phyloP scores from a whole-genome alignment of 306 rosid species.

The Abrus pulchellus region DNA sequence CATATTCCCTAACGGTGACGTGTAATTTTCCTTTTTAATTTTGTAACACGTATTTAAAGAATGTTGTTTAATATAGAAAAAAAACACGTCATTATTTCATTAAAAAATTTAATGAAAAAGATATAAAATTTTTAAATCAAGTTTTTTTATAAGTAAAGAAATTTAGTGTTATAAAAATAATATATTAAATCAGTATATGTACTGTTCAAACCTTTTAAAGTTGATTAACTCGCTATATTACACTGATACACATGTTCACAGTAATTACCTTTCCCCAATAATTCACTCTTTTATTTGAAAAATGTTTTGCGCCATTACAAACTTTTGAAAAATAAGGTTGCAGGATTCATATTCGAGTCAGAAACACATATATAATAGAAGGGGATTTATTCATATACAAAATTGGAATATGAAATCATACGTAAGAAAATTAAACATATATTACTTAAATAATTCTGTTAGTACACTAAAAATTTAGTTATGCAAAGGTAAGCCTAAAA shows the following conservation, averaged over 20 bases:
- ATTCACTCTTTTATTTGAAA: background rate
- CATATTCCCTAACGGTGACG: background rate
- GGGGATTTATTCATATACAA: no score
- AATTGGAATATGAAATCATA: no score
- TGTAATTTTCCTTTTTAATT: background rate
- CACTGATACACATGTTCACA: background rate
- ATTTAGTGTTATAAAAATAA: no score
- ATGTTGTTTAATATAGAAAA: background rate
- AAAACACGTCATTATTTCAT: background rate
- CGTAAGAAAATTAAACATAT: no score
- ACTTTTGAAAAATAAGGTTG: conserved; percentile 44
- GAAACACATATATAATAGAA: no score
- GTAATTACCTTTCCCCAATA: conserved; percentile 35
- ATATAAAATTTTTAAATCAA: background rate
- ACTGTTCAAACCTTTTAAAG: background rate
- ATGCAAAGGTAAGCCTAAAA: no score
- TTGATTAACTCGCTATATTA: background rate
- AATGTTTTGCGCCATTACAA: conserved; percentile 40
- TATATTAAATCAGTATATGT: no score
- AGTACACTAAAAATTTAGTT: no score
- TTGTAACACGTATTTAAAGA: background rate
- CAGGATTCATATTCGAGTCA: no score
- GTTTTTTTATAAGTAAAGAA: no score
- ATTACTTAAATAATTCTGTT: no score
- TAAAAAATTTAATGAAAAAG: background rate